Evolutionary conservation across 164 flowering plant species (phyloP), one percentile per base, ranked within the genome.

Genomic region (Berberis thunbergii): DNA sequence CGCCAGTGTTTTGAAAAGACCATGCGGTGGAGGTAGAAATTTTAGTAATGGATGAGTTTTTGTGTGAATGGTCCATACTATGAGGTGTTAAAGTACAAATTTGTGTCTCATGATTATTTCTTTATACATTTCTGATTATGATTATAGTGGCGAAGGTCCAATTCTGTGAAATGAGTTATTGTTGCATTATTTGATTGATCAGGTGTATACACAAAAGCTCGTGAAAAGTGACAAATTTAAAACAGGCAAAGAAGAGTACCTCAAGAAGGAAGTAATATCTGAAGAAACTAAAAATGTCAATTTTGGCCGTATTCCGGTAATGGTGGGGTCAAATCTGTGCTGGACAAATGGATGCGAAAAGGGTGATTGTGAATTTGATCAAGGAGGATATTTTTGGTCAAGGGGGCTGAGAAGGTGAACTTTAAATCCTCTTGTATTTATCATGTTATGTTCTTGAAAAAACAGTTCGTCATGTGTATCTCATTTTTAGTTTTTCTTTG

Each of bases 331-430:
- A 26, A 81, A 80, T 43, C 67, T 84, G 2, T 94, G 98, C 75
- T 84, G 95, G 91, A 81, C 86, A 87, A 77, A 63, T 64, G 83
- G 49, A 5, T 57, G 45, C 44, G 84, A 78, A 12, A 83, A 77
- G 66, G 74, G 63, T 54, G 98, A 91, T 54, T 94, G 98, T 73
- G 93, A 83, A 49, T 94, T 82, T 76, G 98, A 94, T 63, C 83
- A 76, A 59, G 98, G 98, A 13, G 98, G 98, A 12, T 94, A 90
- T 77, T 94, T 64, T 10, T 94, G 41, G 74, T 94, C 68, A 94
- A 90, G 73, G 98, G 97, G 41, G 86, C 96, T 48, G 98, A 93
- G 70, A 90, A 93, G 87, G 98, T 87, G 75, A 41, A 42, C 43
- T 8, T 62, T 64, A 40, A 10, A 10, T 61, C 54, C 43, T 38